Base-by-base conservation (phyloP, 208 protist genomes). In the Leishmania braziliensis region DNA sequence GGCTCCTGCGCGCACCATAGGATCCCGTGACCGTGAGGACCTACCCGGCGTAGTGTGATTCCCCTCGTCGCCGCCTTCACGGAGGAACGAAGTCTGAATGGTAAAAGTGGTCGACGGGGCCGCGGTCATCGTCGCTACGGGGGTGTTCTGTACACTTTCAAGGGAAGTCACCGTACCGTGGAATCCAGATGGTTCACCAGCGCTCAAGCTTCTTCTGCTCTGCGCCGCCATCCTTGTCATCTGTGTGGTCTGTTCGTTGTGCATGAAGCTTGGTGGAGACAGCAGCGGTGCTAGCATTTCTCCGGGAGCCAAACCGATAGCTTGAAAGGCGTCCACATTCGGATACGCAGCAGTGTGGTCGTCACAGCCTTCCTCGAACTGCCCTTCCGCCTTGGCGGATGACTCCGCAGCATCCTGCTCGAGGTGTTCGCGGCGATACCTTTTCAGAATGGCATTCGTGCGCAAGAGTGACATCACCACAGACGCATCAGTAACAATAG, bases 391-490 rank as follows among this genome's bases (percentile, higher is more conserved):
- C 46, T 54, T 68, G n/a, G 56, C 14, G 9, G 2, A 5, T 23
- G 8, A 56, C 33, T 39, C 62, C 8, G 56, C 36, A 1, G 65
- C 56, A 10, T 50, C 26, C 58, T 78, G 66, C 66, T 88, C 81
- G 23, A 63, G 84, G 39, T 86, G 75, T 56, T 83, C 80, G 3
- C 78, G 79, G 3, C 87, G 88, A 58, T 92, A 92, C 58, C 84
- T 78, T 48, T 88, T 87, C 20, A 92, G 60, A 60, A 92, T 71
- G 23, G 60, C 79, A 79, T 92, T 92, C 72, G 83, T 89, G n/a
- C 74, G 83, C 18, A 92, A 48, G 4, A 91, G 63, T 2, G 86
- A 89, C 88, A 90, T 90, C 5, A 43, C 20, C 23, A 18, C 36
- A 48, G 36, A 72, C 39, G 4, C 9, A 39, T 36, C n/a, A 36